A percentile compares a stretch with the other conserved stretches of the same genome.
Conservation (phyloP, 1,284 basidiomycete genomes). For the Bondarzewia mesenterica region DNA sequence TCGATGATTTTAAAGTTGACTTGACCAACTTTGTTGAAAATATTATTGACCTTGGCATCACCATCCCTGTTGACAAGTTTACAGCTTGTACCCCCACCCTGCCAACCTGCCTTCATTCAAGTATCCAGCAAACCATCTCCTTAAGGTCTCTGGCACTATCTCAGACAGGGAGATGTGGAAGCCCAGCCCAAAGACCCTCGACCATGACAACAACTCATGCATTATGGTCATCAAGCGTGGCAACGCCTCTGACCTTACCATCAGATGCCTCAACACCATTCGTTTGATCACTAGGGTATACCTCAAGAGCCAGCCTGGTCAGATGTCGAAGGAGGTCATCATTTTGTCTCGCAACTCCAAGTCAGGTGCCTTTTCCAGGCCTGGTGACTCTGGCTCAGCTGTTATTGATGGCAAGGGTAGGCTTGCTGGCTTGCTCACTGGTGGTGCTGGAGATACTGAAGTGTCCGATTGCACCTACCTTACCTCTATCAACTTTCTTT, state of each 20-base stretch:
- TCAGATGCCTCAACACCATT: slow-evolving; percentile 15
- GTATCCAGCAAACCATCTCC: slow-evolving; percentile 18
- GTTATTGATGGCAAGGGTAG: slow-evolving; percentile 15
- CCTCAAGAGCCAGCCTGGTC: neutral
- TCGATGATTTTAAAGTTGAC: slow-evolving; percentile 22
- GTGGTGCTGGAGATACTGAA: slow-evolving; percentile 15
- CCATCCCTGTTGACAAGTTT: slow-evolving; percentile 7
- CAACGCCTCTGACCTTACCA: slow-evolving; percentile 9
- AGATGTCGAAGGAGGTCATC: slow-evolving; percentile 7
- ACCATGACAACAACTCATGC: slow-evolving; percentile 1
- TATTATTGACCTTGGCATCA: slow-evolving; percentile 15
- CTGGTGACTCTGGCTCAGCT: slow-evolving; percentile 20
- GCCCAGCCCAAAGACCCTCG: neutral
- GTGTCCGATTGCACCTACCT: slow-evolving; percentile 16
- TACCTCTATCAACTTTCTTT: slow-evolving; percentile 18
- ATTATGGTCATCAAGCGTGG: slow-evolving; percentile 17
- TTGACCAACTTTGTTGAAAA: slow-evolving; percentile 15
- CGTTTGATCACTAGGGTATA: slow-evolving; percentile 9
- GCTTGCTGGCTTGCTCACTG: slow-evolving; percentile 19
- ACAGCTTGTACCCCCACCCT: slow-evolving; percentile 12
- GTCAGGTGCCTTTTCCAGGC: slow-evolving; percentile 16
- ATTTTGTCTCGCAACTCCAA: slow-evolving; percentile 16
- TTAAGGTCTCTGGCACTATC: slow-evolving; percentile 12
- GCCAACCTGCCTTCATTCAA: slow-evolving; percentile 12
- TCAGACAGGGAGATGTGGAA: slow-evolving; percentile 2